phyloP scores from a whole-genome alignment of 1,284 basidiomycete species.

The Coniophora puteana region DNA sequence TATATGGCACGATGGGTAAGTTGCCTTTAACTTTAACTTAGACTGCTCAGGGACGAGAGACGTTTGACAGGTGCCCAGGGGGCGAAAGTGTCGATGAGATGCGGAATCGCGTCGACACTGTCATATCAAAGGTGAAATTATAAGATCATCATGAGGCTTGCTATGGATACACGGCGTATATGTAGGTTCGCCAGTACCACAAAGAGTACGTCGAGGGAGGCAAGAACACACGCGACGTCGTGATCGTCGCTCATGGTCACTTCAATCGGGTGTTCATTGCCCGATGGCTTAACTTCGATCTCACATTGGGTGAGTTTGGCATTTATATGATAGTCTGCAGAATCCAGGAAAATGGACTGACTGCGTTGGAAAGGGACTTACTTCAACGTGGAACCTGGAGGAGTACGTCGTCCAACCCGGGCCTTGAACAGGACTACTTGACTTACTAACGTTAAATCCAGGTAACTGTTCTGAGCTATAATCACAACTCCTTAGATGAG shows the following conservation, averaged over 20 bases:
- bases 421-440: not conserved
- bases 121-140: slow-evolving; percentile 59
- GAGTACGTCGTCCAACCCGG: slow-evolving; percentile 43
- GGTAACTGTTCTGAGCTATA: slow-evolving; percentile 73
- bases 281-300: slow-evolving; percentile 72
- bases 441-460: slow-evolving; percentile 25
- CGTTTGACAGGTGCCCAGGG: slow-evolving; percentile 64
- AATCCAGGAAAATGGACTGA: slow-evolving; percentile 3
- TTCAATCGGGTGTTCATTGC: slow-evolving; percentile 83
- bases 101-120: slow-evolving; percentile 70
- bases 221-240: slow-evolving; percentile 62
- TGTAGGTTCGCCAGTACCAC: slow-evolving; percentile 74
- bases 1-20: slow-evolving; percentile 82
- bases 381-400: slow-evolving; percentile 79
- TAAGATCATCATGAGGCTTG: not conserved
- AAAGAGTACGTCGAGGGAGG: slow-evolving; percentile 66
- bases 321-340: slow-evolving; percentile 1
- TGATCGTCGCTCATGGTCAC: slow-evolving; percentile 80
- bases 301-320: slow-evolving; percentile 54
- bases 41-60: not conserved
- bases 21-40: slow-evolving; percentile 4
- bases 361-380: slow-evolving; percentile 50
- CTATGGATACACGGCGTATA: slow-evolving; percentile 4
- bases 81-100: slow-evolving; percentile 84
- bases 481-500: slow-evolving; percentile 74